Evolutionary conservation across 805 yeast genomes (phyloP).

Genomic region (Saccharomycopsis synnaedendra): DNA sequence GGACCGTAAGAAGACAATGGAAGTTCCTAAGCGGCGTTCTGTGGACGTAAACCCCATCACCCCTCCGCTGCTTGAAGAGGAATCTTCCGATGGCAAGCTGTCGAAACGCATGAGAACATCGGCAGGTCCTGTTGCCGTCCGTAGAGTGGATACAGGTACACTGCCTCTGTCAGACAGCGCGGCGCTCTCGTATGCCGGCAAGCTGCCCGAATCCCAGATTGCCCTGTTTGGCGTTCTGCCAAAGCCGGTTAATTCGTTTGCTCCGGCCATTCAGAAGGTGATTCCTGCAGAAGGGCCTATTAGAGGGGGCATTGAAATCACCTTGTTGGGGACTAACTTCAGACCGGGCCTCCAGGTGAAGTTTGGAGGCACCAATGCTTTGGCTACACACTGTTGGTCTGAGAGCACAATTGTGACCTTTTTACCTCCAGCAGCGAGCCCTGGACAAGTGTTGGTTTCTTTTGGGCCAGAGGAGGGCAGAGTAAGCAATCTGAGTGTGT

Average conservation of each 20-base stretch:
- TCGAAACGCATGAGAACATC: neutral
- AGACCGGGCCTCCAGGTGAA: conserved; percentile 71
- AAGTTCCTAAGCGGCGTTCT: conserved; percentile 2
- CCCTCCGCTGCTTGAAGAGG: conserved; percentile 14
- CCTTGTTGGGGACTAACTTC: conserved; percentile 80
- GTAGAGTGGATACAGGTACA: too few relatives aligned
- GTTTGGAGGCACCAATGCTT: conserved; percentile 72
- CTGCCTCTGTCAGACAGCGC: too few relatives aligned
- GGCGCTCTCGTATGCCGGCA: too few relatives aligned
- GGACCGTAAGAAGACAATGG: conserved; percentile 72
- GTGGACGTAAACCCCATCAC: conserved; percentile 6
- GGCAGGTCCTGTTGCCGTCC: too few relatives aligned
- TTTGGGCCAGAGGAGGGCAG: conserved; percentile 30
- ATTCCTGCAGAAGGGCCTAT: conserved; percentile 95
- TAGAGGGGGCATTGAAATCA: conserved; percentile 93
- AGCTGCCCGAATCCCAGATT: too few relatives aligned
- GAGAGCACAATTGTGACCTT: conserved; percentile 88
- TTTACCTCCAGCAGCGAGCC: conserved; percentile 79
- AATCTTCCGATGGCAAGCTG: conserved; percentile 6
- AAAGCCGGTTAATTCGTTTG: neutral
- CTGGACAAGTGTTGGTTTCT: conserved; percentile 90
- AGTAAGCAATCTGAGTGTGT: conserved; percentile 35
- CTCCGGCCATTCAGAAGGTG: conserved; percentile 67
- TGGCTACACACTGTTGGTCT: conserved; percentile 94
- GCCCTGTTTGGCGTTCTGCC: too few relatives aligned